These are phyloP conservation scores for Calocera cornea DNA, from an alignment of 768 basidiomycete genomes.

Conservation along the genomic window DNA sequence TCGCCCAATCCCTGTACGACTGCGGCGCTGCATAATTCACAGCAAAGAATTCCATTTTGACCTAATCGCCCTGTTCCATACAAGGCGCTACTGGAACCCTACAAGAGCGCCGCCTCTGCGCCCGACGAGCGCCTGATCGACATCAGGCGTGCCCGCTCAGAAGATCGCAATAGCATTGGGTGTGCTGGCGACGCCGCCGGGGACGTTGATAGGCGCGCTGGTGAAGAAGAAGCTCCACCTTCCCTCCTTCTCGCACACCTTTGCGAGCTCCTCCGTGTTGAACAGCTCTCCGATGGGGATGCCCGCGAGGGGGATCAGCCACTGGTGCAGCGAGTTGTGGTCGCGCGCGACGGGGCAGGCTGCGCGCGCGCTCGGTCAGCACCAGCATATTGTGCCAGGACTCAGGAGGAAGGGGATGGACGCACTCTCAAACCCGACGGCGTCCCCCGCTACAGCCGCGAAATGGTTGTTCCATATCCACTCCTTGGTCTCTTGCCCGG, in stretches of 20 bases:
- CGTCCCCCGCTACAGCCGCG: constrained; percentile 53
- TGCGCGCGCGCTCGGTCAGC: background rate
- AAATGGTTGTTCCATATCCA: constrained; percentile 68
- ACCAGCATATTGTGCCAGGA: background rate
- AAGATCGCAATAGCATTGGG: background rate
- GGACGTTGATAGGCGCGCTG: constrained; percentile 56
- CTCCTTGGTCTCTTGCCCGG: constrained; percentile 53
- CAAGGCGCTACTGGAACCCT: too few relatives aligned
- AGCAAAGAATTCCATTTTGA: too few relatives aligned
- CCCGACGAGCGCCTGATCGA: background rate
- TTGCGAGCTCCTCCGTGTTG: constrained; percentile 49
- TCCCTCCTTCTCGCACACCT: constrained; percentile 40
- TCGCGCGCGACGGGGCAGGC: background rate
- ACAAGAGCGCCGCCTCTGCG: too few relatives aligned
- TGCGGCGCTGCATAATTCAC: too few relatives aligned
- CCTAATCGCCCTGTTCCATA: too few relatives aligned
- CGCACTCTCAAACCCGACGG: constrained; percentile 34
- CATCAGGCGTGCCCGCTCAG: background rate
- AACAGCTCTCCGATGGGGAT: constrained; percentile 65
- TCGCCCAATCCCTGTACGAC: too few relatives aligned
- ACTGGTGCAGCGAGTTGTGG: constrained; percentile 1
- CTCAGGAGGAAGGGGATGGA: background rate
- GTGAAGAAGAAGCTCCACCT: constrained; percentile 65
- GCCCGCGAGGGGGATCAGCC: constrained; percentile 41
- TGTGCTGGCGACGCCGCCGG: background rate